Base-by-base conservation (phyloP, 2,329 filamentous ascomycete genomes). In the Aureobasidium subglaciale region DNA sequence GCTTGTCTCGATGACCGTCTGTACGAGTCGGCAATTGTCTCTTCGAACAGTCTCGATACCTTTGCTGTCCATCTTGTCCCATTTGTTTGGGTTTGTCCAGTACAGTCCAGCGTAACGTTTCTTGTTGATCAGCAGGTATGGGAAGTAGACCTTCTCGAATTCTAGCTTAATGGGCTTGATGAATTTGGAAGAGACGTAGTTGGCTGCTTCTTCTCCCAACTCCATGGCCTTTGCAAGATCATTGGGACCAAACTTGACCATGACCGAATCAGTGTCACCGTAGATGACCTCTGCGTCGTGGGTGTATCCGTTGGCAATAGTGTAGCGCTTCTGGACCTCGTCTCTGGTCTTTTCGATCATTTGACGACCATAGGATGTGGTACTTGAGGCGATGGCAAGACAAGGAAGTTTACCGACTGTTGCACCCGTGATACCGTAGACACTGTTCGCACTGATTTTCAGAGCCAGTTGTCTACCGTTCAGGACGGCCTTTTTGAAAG, bases 31-130 rank as follows among this genome's bases (percentile, higher is more conserved):
- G 68, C 93, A 99, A 68, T 99, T 99, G 71, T 99, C 93, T 79
- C 93, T 81, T 63, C 93, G 86, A 43, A 99, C 95, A 3, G 93
- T 99, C 73, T 99, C 93, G 62, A 99, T 97, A 78, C 93, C 93
- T 71, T 99, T 99, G 58, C 90, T 97, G 72, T 99, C 93, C 95
- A 99, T 99, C 78, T 97, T 99, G 80, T 99, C 95, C 70, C 87
- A 93, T 72, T 96, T 96, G 38, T 92, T 82, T 0, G 92, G 83
- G 62, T 87, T 93, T 5, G 93, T 99, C 91, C 91, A 99, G 74
- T 90, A 97, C 29, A 99, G 74, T n/a, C 93, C 93, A 8, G 93
- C 93, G 66, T 99, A 99, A 60, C 93, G 87, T 78, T 99, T 99
- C 78, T 99, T 99, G 83, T 99, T 99, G 83, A 99, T 99, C 50